These are phyloP conservation scores for Penicillium canariense DNA, from an alignment of 495 filamentous ascomycete species.

Conservation along the genomic window DNA sequence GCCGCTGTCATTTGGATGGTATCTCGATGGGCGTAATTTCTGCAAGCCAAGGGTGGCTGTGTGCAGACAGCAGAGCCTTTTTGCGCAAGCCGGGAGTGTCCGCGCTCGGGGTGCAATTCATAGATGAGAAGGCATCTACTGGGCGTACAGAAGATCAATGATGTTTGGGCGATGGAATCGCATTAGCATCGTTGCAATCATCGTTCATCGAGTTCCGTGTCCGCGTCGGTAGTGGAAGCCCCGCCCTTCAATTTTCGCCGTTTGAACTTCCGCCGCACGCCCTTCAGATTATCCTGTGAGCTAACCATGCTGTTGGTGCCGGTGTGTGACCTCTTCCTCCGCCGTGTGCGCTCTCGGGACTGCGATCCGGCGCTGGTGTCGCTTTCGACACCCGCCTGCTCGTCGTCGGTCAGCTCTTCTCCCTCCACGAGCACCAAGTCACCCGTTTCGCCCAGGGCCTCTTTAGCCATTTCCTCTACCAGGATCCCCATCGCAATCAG, in stretches of 20 bases:
- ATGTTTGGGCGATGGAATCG: not conserved
- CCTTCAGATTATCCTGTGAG: conserved; percentile 25
- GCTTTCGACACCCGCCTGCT: conserved; percentile 12
- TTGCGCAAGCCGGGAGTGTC: not conserved
- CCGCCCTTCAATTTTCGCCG: conserved; percentile 21
- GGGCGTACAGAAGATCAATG: not conserved
- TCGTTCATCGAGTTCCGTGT: conserved; percentile 26
- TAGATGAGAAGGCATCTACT: not conserved
- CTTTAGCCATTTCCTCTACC: conserved; percentile 69
- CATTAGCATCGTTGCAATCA: not conserved
- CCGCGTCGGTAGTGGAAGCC: conserved; percentile 23
- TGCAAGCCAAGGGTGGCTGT: not conserved
- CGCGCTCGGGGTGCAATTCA: not conserved
- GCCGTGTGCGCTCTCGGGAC: not conserved
- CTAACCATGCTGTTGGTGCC: conserved; percentile 17
- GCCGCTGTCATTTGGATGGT: not conserved
- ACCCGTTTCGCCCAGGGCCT: conserved; percentile 65
- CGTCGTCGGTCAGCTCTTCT: conserved; percentile 33
- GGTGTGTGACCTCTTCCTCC: conserved; percentile 17
- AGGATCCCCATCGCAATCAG: conserved; percentile 78
- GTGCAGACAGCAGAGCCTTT: not conserved
- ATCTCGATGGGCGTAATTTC: not conserved
- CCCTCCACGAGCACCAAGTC: conserved; percentile 75
- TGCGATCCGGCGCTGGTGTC: conserved; percentile 4
- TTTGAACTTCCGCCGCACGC: conserved; percentile 25